Evolutionary conservation across 164 flowering plant species (phyloP), one percentile per base, ranked within the genome.

Genomic region (Platanus orientalis): DNA sequence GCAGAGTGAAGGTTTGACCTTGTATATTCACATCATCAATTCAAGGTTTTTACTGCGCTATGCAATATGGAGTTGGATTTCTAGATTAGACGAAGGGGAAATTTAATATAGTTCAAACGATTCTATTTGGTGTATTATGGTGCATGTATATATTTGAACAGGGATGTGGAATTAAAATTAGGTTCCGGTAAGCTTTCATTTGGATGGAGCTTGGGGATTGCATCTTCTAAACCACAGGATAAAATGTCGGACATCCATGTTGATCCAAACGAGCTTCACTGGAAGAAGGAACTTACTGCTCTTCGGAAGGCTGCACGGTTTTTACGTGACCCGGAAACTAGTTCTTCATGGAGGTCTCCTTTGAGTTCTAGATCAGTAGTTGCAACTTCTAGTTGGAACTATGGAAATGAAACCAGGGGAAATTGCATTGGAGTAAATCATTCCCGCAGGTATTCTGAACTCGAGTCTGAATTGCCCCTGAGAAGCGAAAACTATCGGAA

Each of bases 241-340:
- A 65, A 47, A 71, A 84, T 85, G 90, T 66, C 85, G 39, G 80
- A 65, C 25, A 67, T 67, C 29, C 71, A 69, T 25, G 73, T 78
- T 66, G 89, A 84, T 75, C 83, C 84, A 0, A 86, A 84, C 68
- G 88, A 78, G 67, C 83, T 88, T 55, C 93, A 84, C 66, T 73
- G 87, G 84, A 89, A 83, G 77, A 89, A 83, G 75, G 96, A 94
- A 75, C 80, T 94, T 40, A 87, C 86, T n/a, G 86, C 83, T 54
- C 93, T 94, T 52, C 73, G 87, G n/a, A 94, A 86, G 64, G 93
- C 92, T 5, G 86, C 99, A 3, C 62, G 90, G 14, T 76, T 81
- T 44, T 71, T 94, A 19, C 83, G 94, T 17, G 99, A 94, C 73
- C 99, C 99, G 0, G 99, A 90, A 10, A 94, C 97, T 6, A 81